phyloP scores from a whole-genome alignment of 495 filamentous ascomycete species.

The Aspergillus panamensis region DNA sequence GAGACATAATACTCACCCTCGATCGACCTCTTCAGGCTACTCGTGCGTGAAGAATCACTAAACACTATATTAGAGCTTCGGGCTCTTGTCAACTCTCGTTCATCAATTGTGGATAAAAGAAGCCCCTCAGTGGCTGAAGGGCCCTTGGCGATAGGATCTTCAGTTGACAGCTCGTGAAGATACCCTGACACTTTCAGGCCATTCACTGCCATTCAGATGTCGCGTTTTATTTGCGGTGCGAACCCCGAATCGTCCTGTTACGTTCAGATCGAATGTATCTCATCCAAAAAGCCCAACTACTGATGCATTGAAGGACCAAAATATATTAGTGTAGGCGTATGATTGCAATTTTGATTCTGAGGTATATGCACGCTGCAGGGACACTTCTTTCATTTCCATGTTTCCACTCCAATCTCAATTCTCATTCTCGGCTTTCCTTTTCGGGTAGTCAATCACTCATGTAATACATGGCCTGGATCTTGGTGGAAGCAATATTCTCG shows the following conservation, averaged over 20 bases:
- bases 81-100: too few relatives aligned
- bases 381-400: not conserved
- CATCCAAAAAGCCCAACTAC: conserved; percentile 2
- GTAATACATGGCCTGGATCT: not conserved
- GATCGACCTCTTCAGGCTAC: too few relatives aligned
- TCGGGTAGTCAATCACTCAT: not conserved
- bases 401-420: not conserved
- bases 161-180: too few relatives aligned
- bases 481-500: not conserved
- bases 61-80: too few relatives aligned
- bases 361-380: conserved; percentile 4
- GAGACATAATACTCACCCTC: too few relatives aligned
- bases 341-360: not conserved
- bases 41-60: too few relatives aligned
- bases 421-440: not conserved
- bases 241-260: conserved; percentile 5
- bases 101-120: too few relatives aligned
- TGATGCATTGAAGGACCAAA: conserved; percentile 15
- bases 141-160: too few relatives aligned
- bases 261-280: conserved; percentile 8
- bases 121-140: too few relatives aligned
- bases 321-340: conserved; percentile 6
- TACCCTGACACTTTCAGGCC: not conserved
- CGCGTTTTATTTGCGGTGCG: too few relatives aligned
- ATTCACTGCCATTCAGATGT: not conserved